These are phyloP conservation scores for Botrytis cinerea DNA, from an alignment of 2,329 filamentous ascomycete genomes.

Conservation along the genomic window DNA sequence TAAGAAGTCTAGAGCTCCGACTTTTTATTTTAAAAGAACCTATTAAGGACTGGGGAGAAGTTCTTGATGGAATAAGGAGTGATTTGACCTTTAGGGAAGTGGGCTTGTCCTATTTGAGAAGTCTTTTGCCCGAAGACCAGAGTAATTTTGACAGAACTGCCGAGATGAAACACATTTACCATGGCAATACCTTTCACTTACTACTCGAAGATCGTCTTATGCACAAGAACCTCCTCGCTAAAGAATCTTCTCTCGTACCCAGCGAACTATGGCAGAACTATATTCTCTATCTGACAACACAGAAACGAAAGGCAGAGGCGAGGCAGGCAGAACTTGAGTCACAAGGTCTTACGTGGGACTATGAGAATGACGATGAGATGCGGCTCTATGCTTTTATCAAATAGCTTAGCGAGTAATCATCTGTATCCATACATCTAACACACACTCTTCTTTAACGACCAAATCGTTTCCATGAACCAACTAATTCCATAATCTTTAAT, in stretches of 20 bases:
- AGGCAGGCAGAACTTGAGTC: neutral
- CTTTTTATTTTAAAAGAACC: accelerated
- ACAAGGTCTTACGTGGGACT: neutral
- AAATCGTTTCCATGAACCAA: neutral
- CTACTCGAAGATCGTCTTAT: neutral
- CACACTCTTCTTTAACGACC: neutral
- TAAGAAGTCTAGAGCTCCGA: neutral
- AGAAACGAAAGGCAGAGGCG: neutral
- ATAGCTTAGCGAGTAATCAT: no score
- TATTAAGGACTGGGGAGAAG: neutral
- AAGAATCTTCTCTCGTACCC: neutral
- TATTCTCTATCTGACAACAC: neutral
- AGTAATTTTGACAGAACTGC: neutral
- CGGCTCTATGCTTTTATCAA: neutral
- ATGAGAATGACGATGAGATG: neutral
- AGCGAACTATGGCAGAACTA: neutral
- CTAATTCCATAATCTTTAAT: neutral
- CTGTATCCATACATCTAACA: neutral
- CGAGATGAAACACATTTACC: neutral
- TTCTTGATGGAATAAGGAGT: neutral
- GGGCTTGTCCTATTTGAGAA: accelerated
- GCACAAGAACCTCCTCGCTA: neutral
- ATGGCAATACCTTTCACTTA: neutral
- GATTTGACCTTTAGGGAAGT: neutral
- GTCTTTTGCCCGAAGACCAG: neutral